Evolutionary conservation across 345 rosid genomes (phyloP), one percentile per base, ranked within the genome.

Genomic region (Aethionema arabicum): DNA sequence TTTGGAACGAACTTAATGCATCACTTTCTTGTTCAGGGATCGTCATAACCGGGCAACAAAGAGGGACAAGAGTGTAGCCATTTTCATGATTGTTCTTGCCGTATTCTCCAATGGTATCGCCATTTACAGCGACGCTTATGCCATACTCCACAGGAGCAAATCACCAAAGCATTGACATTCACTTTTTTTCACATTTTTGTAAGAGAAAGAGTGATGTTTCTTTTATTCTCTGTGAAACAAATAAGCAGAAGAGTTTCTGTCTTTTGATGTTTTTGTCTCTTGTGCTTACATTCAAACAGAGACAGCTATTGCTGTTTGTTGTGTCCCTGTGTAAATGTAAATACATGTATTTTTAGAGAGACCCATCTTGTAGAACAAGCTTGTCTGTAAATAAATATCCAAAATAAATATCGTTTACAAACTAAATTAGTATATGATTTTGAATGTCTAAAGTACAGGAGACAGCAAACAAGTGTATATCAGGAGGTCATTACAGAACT

Each of bases 21-120:
- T 35, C 46, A 42, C n/a, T 14, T 66, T 29, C 8, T 59, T 68
- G 27, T 75, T 46, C 84, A 90, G 99, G 85, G 85, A 93, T 72
- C 83, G 68, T 9, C 91, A 84, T 74, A 62, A 75, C 66, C 78
- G 72, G 74, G 96, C 96, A 36, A 90, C 96, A 9, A 76, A 56
- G 44, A 74, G 71, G 74, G 97, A 87, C 85, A 89, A 74, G 82
- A 76, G 72, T 11, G 53, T 87, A 43, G 71, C 84, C 41, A 32
- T 72, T 11, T 75, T 81, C 77, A 87, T 93, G 96, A 80, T 90
- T 16, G 78, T 83, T 32, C 84, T 92, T 54, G 90, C 93, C 0
- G 97, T 89, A 5, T 75, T 89, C 61, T 81, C 97, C 31, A 87
- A 83, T 56, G 32, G 37, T 29, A 76, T 92, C 49, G 98, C 98